These are phyloP conservation scores for Tetracentron sinense DNA, from an alignment of 164 flowering plant genomes.

Conservation along the genomic window DNA sequence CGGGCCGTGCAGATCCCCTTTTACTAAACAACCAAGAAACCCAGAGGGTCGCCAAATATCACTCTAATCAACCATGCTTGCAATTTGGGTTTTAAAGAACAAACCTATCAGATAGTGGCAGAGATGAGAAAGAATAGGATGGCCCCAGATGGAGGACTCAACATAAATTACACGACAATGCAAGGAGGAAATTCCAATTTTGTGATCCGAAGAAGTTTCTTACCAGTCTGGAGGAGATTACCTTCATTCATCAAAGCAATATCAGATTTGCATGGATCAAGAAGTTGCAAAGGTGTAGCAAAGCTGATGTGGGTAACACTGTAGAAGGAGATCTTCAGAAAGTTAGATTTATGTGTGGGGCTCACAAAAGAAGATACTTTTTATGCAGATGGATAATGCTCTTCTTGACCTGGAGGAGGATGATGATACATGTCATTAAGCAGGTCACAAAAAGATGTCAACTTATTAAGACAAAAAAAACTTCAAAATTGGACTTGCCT, in stretches of 20 bases:
- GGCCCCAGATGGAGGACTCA: constrained; percentile 90
- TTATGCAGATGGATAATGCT: constrained; percentile 17
- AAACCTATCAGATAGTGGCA: constrained; percentile 67
- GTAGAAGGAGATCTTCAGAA: constrained; percentile 10
- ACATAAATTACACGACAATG: constrained; percentile 54
- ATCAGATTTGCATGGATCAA: constrained; percentile 16
- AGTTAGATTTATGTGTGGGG: constrained; percentile 16
- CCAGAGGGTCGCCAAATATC: no score
- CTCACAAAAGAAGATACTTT: constrained; percentile 15
- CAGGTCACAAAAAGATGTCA: constrained; percentile 18
- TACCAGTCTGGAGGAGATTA: no score
- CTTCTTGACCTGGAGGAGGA: constrained; percentile 21
- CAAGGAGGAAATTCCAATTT: constrained; percentile 5
- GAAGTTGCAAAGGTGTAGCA: constrained; percentile 20
- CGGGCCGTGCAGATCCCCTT: no score
- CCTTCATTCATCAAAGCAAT: no score
- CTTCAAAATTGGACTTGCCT: background rate
- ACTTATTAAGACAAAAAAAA: background rate
- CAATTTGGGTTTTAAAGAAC: constrained; percentile 61
- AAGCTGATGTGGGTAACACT: constrained; percentile 20
- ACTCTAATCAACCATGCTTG: constrained; percentile 68
- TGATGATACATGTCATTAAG: constrained; percentile 15
- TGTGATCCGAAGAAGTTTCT: constrained; percentile 6
- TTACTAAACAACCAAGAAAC: no score
- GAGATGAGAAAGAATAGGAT: constrained; percentile 84